Percentiles rank a stretch among this genome's conserved stretches.
phyloP scores from a whole-genome alignment of 257 asterid species.

The Fraxinus pennsylvanica region DNA sequence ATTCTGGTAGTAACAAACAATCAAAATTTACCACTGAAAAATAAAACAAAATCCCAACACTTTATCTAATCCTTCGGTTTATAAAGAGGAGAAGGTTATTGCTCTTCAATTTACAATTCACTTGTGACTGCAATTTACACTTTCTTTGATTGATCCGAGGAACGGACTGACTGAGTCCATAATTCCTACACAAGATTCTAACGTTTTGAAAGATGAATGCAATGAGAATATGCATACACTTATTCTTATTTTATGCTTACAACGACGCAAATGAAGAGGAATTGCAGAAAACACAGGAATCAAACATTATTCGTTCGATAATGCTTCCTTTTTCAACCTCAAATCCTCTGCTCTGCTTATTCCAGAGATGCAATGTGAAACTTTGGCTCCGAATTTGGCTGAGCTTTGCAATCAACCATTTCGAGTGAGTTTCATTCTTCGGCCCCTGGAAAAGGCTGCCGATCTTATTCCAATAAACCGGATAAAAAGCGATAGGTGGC shows the following conservation, averaged over 20 bases:
- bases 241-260: constrained; percentile 10
- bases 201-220: constrained; percentile 8
- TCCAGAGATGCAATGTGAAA: constrained; percentile 81
- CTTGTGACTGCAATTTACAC: neutral
- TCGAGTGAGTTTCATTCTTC: constrained; percentile 42
- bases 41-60: neutral
- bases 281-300: constrained; percentile 47
- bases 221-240: neutral
- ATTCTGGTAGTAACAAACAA: neutral
- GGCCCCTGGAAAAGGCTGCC: constrained; percentile 68
- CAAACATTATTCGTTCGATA: constrained; percentile 49
- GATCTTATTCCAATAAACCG: constrained; percentile 82
- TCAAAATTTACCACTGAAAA: neutral
- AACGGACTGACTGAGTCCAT: constrained; percentile 37
- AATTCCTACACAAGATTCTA: neutral
- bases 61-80: too few relatives aligned
- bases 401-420: constrained; percentile 65
- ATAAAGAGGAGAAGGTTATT: neutral
- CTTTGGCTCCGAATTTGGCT: constrained; percentile 56
- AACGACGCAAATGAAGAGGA: constrained; percentile 24
- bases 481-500: constrained; percentile 84
- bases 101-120: neutral
- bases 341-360: constrained; percentile 73
- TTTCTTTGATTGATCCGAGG: constrained; percentile 20
- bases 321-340: constrained; percentile 69